Evolutionary conservation across 2,329 filamentous ascomycete species (phyloP).

Genomic region (Colletotrichum australisinense): DNA sequence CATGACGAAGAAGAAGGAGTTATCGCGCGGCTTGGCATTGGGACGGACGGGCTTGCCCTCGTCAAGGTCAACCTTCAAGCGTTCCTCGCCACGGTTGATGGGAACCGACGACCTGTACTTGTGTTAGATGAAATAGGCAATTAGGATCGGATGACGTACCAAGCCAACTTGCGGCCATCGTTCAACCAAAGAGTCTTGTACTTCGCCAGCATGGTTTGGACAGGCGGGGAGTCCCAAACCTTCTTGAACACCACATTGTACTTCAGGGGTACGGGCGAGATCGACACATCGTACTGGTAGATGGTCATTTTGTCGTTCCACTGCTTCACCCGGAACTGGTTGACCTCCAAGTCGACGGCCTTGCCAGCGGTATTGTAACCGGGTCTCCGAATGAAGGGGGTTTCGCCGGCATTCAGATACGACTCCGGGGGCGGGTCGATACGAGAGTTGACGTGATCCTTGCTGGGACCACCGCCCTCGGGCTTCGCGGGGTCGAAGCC

Average conservation of each 20-base stretch:
- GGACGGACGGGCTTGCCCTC: conserved; percentile 62
- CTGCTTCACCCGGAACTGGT: conserved; percentile 77
- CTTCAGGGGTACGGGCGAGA: conserved; percentile 73
- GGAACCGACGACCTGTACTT: conserved; percentile 49
- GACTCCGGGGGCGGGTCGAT: conserved; percentile 71
- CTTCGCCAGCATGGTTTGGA: conserved; percentile 66
- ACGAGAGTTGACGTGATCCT: conserved; percentile 55
- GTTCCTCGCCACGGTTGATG: conserved; percentile 60
- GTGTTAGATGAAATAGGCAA: conserved; percentile 27
- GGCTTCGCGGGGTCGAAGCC: conserved; percentile 59
- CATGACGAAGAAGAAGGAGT: conserved; percentile 72
- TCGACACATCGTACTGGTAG: conserved; percentile 84
- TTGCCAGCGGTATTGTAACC: conserved; percentile 70
- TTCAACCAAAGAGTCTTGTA: conserved; percentile 72
- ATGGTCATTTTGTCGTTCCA: conserved; percentile 71
- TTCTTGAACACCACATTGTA: conserved; percentile 75
- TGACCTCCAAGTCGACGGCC: conserved; percentile 69
- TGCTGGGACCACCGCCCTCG: conserved; percentile 37
- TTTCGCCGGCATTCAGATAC: conserved; percentile 49
- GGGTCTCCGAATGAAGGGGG: conserved; percentile 59
- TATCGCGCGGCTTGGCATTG: conserved; percentile 46
- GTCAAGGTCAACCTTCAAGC: conserved; percentile 78
- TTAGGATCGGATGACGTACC: conserved; percentile 62
- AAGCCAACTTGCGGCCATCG: conserved; percentile 88
- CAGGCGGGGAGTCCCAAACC: conserved; percentile 75